Conservation (phyloP, 2,329 filamentous ascomycete genomes). For the Claviceps purpurea region DNA sequence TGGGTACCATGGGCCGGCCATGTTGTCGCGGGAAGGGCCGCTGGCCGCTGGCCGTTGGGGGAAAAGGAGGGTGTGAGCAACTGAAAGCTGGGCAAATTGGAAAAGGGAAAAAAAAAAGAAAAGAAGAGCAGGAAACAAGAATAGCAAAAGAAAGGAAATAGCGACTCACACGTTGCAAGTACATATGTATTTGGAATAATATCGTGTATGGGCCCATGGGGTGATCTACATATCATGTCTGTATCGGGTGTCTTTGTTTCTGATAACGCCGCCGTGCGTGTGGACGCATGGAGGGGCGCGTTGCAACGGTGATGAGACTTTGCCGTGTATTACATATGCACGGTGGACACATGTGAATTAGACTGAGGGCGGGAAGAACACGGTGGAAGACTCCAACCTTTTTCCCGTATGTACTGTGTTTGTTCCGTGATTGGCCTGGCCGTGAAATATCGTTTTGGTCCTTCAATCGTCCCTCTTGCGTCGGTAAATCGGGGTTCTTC, state of each 20-base stretch:
- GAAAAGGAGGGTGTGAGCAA: neutral
- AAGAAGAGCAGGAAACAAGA: neutral
- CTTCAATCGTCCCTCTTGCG: neutral
- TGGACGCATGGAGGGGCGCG: neutral
- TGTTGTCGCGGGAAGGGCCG: neutral
- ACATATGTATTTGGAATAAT: neutral
- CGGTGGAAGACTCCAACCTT: too few species aligned
- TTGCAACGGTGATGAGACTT: neutral
- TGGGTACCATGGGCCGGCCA: neutral
- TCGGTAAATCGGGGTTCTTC: neutral
- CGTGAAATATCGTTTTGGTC: neutral
- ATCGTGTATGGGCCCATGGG: neutral
- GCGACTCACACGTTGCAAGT: neutral
- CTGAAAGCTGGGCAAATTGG: neutral
- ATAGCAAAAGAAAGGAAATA: neutral
- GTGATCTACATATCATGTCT: neutral
- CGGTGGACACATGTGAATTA: neutral
- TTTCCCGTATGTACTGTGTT: neutral
- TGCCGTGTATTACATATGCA: neutral
- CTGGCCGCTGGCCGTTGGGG: neutral
- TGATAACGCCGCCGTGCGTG: neutral
- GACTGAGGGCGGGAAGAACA: neutral
- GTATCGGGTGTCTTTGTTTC: neutral
- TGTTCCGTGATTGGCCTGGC: neutral
- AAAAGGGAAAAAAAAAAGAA: neutral